Conservation (phyloP, 768 basidiomycete genomes). For the Psilocybe azurescens region DNA sequence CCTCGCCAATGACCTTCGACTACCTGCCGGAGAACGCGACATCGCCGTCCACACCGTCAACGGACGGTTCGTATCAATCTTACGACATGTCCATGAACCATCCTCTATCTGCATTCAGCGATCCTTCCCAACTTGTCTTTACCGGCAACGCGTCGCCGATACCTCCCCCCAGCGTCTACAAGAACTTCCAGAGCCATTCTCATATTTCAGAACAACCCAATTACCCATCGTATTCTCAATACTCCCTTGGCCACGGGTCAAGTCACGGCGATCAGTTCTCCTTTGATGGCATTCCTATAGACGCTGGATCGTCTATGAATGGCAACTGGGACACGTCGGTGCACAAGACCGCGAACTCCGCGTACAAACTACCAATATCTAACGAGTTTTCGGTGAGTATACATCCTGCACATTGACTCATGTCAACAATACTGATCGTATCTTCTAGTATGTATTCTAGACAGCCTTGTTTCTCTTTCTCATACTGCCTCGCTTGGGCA, state of each 20-base stretch:
- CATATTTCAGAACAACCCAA: conserved; percentile 23
- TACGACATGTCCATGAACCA: conserved; percentile 40
- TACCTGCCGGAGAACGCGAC: conserved; percentile 26
- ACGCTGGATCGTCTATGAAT: conserved; percentile 33
- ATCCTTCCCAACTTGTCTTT: conserved; percentile 34
- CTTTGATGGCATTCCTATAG: conserved; percentile 32
- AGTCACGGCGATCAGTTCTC: conserved; percentile 38
- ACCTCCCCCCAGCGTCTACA: conserved; percentile 23
- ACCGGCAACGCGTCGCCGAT: conserved; percentile 20
- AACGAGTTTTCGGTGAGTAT: conserved; percentile 35
- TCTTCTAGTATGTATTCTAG: conserved; percentile 32
- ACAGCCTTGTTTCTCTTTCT: conserved; percentile 1
- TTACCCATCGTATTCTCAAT: conserved; percentile 34
- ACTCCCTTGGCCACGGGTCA: conserved; percentile 30
- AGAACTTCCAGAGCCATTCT: conserved; percentile 20
- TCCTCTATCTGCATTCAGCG: conserved; percentile 33
- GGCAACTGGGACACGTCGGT: conserved; percentile 33
- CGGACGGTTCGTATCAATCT: conserved; percentile 34
- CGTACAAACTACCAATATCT: conserved; percentile 35
- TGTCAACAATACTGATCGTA: conserved; percentile 11
- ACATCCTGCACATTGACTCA: neutral
- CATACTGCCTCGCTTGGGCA: conserved; percentile 6
- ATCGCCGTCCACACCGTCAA: conserved; percentile 32
- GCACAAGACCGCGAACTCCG: conserved; percentile 29
- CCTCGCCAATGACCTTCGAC: conserved; percentile 30